A percentile compares a stretch with the other conserved stretches of the same genome.
These are phyloP conservation scores for Colletotrichum sp. DNA, from an alignment of 2,329 filamentous ascomycete genomes.

Conservation along the genomic window DNA sequence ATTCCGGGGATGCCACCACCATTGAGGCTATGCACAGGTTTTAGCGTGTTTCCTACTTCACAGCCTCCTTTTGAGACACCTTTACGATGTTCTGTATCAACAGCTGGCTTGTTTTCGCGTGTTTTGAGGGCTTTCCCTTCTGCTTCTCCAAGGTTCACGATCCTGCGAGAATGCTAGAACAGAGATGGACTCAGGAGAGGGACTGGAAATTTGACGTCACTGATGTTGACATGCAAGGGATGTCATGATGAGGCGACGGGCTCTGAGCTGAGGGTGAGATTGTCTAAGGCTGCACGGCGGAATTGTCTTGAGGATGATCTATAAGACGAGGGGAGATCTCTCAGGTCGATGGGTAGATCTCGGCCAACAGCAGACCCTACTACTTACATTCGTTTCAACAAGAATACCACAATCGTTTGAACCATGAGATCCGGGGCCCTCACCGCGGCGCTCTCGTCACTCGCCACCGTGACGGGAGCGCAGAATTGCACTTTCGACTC, in stretches of 20 bases:
- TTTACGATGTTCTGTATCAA: background rate
- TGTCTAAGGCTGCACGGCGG: background rate
- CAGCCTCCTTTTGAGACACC: background rate
- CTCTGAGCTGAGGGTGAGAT: background rate
- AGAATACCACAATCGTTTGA: background rate
- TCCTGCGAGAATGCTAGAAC: background rate
- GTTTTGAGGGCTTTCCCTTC: background rate
- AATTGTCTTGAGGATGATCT: background rate
- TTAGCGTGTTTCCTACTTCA: background rate
- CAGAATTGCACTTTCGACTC: constrained; percentile 28
- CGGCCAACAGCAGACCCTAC: background rate
- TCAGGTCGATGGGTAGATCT: background rate
- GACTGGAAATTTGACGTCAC: background rate
- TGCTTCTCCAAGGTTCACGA: background rate
- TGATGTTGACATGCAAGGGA: background rate
- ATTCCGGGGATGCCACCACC: background rate
- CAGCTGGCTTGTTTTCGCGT: background rate
- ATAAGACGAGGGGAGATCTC: background rate
- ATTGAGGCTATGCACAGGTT: background rate
- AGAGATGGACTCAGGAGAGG: background rate
- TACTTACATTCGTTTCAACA: background rate
- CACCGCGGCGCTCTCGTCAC: background rate
- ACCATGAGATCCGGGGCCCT: background rate
- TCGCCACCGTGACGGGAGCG: background rate
- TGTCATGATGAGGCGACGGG: background rate